Conservation (phyloP, 2,329 filamentous ascomycete genomes). For the Thelonectria olida region DNA sequence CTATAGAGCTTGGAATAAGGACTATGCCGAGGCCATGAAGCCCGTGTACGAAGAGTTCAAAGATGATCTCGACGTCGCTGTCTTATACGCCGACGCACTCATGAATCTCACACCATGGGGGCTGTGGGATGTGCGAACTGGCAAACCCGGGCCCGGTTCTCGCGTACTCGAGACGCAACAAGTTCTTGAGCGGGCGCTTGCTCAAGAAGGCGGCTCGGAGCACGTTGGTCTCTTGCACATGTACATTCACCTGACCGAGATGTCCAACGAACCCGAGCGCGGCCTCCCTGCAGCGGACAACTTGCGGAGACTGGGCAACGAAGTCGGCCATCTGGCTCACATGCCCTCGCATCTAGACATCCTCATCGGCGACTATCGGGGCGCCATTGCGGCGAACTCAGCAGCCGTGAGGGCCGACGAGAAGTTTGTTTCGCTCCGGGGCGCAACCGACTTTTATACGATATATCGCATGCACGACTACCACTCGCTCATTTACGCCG, state of each 20-base stretch:
- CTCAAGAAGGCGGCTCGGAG: constrained; percentile 46
- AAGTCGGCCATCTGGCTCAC: constrained; percentile 74
- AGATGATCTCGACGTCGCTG: constrained; percentile 46
- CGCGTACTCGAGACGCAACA: constrained; percentile 46
- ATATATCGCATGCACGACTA: constrained; percentile 77
- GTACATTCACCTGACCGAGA: constrained; percentile 83
- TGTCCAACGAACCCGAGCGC: constrained; percentile 70
- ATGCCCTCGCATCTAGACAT: constrained; percentile 82
- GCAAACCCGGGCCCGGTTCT: constrained; percentile 43
- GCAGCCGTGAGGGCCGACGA: constrained; percentile 73
- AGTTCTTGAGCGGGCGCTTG: constrained; percentile 58
- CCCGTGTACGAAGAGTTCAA: constrained; percentile 44
- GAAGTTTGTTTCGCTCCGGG: constrained; percentile 65
- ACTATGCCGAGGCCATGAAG: constrained; percentile 44
- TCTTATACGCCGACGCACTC: constrained; percentile 47
- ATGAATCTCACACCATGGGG: constrained; percentile 56
- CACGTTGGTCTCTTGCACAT: constrained; percentile 79
- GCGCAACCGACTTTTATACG: constrained; percentile 74
- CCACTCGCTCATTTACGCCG: constrained; percentile 78
- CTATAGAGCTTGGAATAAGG: constrained; percentile 51
- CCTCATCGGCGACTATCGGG: constrained; percentile 73
- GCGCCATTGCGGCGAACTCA: constrained; percentile 67
- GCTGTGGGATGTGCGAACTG: constrained; percentile 50
- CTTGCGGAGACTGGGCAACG: constrained; percentile 71
- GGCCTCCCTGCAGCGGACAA: constrained; percentile 68